These are phyloP conservation scores for Fusarium sp. DNA, from an alignment of 2,329 filamentous ascomycete species.

Conservation along the genomic window DNA sequence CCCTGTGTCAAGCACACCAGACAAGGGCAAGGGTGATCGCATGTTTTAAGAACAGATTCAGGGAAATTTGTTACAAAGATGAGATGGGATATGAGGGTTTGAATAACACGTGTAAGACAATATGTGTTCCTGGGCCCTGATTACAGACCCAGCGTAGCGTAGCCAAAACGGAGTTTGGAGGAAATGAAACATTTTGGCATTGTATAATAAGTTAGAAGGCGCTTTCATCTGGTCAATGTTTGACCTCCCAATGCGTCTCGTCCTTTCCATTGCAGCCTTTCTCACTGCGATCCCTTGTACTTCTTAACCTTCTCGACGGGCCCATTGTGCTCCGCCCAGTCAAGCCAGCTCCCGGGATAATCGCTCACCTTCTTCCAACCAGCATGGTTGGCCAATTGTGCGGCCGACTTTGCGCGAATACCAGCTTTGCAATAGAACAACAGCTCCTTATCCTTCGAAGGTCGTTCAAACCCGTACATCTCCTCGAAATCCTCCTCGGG, in stretches of 20 bases:
- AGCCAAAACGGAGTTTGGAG: conserved; percentile 30
- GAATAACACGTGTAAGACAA: conserved; percentile 35
- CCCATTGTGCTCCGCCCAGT: conserved; percentile 83
- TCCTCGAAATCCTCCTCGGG: conserved; percentile 83
- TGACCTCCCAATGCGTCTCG: neutral
- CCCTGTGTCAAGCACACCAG: conserved; percentile 56
- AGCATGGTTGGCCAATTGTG: conserved; percentile 78
- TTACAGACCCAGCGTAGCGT: conserved; percentile 12
- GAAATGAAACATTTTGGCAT: conserved; percentile 24
- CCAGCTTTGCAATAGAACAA: conserved; percentile 96
- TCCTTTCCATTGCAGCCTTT: neutral
- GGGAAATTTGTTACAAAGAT: conserved; percentile 1
- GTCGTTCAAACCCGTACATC: conserved; percentile 81
- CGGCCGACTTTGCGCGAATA: conserved; percentile 82
- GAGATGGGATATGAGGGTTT: conserved; percentile 20
- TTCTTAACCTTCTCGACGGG: conserved; percentile 53
- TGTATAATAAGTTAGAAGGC: conserved; percentile 42
- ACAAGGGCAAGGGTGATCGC: conserved; percentile 39
- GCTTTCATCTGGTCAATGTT: conserved; percentile 32
- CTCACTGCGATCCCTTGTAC: conserved; percentile 43
- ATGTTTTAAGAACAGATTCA: conserved; percentile 29
- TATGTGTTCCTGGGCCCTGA: conserved; percentile 13
- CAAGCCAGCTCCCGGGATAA: conserved; percentile 81
- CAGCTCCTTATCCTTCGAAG: conserved; percentile 65
- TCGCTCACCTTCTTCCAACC: conserved; percentile 80